Evolutionary conservation across 2,329 filamentous ascomycete species (phyloP), one percentile per base, ranked within the genome.

Genomic region (Alternaria novae-zelandiae): DNA sequence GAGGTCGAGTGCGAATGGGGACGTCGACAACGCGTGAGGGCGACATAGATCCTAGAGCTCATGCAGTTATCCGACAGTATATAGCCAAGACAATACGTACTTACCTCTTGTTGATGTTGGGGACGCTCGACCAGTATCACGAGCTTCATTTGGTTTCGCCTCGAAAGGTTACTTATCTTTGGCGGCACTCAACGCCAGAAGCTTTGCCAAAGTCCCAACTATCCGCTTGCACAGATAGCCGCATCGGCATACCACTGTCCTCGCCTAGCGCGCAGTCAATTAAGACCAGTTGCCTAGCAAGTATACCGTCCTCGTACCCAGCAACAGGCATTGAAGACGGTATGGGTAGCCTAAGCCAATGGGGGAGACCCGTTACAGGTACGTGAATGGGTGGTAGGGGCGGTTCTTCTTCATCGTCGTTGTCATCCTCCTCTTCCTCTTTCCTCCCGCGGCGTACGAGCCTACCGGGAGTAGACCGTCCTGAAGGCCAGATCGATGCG

Each of bases 231-330:
- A 28, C 26, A 55, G 36, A 55, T 41, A 55, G 32, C 8, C 36
- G 32, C 30, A 44, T 43, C 41, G 32, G 32, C 26, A 26, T 25
- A 30, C 53, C 53, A 25, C 43, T 25, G 6, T 25, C 46, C 46
- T 49, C 46, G 13, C 46, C 53, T 26, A 26, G 53, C 53, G 53
- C 54, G 28, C 54, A 49, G 54, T 57, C 54, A 57, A 20, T 55
- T 30, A 55, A 55, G 53, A 55, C 53, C 53, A 55, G 53, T 55
- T 55, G 53, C 53, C 46, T 28, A 49, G 46, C 46, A 49, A 49
- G 46, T 49, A n/a, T 28, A 49, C 23, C 23, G 25, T 49, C 46
- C 21, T 49, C 46, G 23, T 28, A 17, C 53, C 26, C 13, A 41
- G 32, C 53, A 55, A 55, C 41, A 20, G 43, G 41, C 41, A 25